Evolutionary conservation across 2,329 filamentous ascomycete species (phyloP).

Genomic region (Parafenestella ontariensis): DNA sequence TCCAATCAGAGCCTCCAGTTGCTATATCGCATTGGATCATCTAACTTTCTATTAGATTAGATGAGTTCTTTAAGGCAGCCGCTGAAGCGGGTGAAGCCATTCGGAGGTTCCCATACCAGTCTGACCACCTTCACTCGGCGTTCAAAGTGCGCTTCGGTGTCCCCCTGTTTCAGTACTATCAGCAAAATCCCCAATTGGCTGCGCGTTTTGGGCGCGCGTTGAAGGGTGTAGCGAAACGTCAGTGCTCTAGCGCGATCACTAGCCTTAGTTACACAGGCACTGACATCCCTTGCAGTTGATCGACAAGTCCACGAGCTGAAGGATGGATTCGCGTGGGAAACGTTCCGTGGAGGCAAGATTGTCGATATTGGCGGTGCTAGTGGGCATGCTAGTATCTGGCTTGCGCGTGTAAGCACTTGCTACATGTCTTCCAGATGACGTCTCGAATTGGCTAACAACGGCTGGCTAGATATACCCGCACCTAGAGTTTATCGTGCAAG

Average conservation of each 20-base stretch:
- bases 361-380: slow-evolving; percentile 40
- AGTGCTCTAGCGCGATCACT: slow-evolving; percentile 5
- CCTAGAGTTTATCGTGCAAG: slow-evolving; percentile 21
- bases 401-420: slow-evolving; percentile 28
- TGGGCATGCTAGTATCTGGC: slow-evolving; percentile 25
- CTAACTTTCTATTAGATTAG: slow-evolving; percentile 10
- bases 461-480: slow-evolving; percentile 9
- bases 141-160: slow-evolving; percentile 25
- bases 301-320: slow-evolving; percentile 19
- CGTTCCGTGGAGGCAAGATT: slow-evolving; percentile 20
- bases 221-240: slow-evolving; percentile 21
- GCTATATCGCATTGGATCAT: neutral
- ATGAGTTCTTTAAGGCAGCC: slow-evolving; percentile 36
- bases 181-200: slow-evolving; percentile 22
- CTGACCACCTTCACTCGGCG: slow-evolving; percentile 5
- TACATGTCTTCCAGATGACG: neutral
- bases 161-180: slow-evolving; percentile 29
- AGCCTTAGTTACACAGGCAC: neutral
- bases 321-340: slow-evolving; percentile 25
- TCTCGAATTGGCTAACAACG: neutral
- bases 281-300: neutral
- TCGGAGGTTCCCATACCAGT: neutral
- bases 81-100: slow-evolving; percentile 8
- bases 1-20: neutral
- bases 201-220: slow-evolving; percentile 32